Evolutionary conservation across 2,329 filamentous ascomycete species (phyloP).

Genomic region (Aspergillus proliferans): DNA sequence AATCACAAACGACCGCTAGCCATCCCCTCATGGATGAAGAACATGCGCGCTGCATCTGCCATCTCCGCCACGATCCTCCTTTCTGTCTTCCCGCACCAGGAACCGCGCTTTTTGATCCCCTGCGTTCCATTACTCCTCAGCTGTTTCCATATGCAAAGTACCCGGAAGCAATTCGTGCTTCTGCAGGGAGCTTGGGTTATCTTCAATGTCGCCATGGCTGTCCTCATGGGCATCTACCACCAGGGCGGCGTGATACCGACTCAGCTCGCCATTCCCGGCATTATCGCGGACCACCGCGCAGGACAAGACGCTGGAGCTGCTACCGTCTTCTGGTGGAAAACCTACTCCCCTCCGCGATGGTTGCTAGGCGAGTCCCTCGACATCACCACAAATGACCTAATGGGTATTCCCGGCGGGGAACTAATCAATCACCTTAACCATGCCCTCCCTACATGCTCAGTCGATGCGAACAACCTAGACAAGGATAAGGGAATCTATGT

Average conservation of each 20-base stretch:
- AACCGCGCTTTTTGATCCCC: slow-evolving; percentile 48
- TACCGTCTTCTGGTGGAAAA: slow-evolving; percentile 50
- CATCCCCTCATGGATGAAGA: slow-evolving; percentile 28
- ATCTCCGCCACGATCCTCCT: slow-evolving; percentile 39
- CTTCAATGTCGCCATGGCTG: slow-evolving; percentile 45
- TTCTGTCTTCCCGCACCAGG: slow-evolving; percentile 46
- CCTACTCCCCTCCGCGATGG: slow-evolving; percentile 49
- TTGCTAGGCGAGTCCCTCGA: slow-evolving; percentile 38
- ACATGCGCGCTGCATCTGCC: slow-evolving; percentile 38
- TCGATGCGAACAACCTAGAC: slow-evolving; percentile 11
- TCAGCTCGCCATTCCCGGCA: slow-evolving; percentile 41
- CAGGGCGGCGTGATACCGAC: slow-evolving; percentile 48
- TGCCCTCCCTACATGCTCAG: slow-evolving; percentile 26
- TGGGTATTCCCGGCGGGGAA: slow-evolving; percentile 41
- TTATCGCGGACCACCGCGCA: slow-evolving; percentile 23
- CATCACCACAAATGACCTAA: slow-evolving; percentile 42
- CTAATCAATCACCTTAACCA: slow-evolving; percentile 35
- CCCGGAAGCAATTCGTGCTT: slow-evolving; percentile 34
- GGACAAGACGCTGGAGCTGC: slow-evolving; percentile 15
- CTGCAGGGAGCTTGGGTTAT: slow-evolving; percentile 34
- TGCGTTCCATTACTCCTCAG: slow-evolving; percentile 47
- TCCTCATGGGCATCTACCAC: slow-evolving; percentile 49
- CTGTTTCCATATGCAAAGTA: slow-evolving; percentile 37
- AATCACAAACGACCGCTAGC: slow-evolving; percentile 10
- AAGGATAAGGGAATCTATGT: slow-evolving; percentile 30